phyloP scores from a whole-genome alignment of 371 early-diverging fungal genomes.

The Saksenaea vasiformis region DNA sequence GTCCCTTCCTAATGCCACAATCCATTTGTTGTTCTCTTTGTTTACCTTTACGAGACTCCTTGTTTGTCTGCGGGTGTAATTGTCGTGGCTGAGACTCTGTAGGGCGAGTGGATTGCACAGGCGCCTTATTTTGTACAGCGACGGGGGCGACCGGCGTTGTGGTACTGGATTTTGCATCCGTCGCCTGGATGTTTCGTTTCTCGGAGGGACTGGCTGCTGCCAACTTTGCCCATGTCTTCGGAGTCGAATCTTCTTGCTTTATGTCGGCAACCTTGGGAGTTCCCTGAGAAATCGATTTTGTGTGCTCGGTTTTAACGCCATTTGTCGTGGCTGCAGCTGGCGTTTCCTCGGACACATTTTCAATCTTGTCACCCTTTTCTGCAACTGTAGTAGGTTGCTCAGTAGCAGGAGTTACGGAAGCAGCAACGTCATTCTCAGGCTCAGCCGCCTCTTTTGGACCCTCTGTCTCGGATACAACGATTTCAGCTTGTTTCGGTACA shows the following conservation, averaged over 20 bases:
- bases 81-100: slow-evolving; percentile 2
- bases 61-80: slow-evolving; percentile 7
- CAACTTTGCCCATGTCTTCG: slow-evolving; percentile 58
- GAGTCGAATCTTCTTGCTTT: slow-evolving; percentile 5
- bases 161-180: slow-evolving; percentile 32
- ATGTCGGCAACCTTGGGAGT: background rate
- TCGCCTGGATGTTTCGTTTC: slow-evolving; percentile 17
- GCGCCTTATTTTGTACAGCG: slow-evolving; percentile 1
- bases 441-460: background rate
- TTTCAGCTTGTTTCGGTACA: background rate
- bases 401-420: background rate
- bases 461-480: background rate
- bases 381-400: slow-evolving; percentile 1
- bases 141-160: slow-evolving; percentile 18
- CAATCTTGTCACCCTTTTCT: slow-evolving; percentile 2
- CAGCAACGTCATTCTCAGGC: background rate
- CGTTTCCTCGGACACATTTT: slow-evolving; percentile 11
- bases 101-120: background rate
- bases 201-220: slow-evolving; percentile 29
- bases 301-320: background rate
- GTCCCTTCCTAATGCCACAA: too few species aligned
- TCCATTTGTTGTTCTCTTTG: background rate
- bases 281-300: background rate
- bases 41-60: slow-evolving; percentile 16
- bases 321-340: background rate